Base-by-base conservation (phyloP, 2,329 filamentous ascomycete species). In the Aspergillus sp. region DNA sequence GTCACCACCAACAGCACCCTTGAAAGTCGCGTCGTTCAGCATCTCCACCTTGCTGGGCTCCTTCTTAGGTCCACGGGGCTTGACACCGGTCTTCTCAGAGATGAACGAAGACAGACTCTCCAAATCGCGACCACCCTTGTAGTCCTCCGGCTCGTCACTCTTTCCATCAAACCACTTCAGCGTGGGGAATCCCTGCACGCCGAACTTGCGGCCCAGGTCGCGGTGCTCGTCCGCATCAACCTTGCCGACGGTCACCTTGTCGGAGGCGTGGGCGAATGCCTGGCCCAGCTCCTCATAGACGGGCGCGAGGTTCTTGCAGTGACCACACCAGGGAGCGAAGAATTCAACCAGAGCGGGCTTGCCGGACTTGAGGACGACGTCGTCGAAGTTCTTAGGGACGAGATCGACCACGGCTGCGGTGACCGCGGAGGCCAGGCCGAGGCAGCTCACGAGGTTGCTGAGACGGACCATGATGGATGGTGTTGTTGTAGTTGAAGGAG, bases 81-180 rank as follows among this genome's bases (percentile, higher is more conserved):
- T 92, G 62, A 93, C 78, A 55, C 92, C 91, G 8, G 91, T 93
- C 87, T 98, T 96, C 72, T 96, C 89, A 5, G 84, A 84, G 63
- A 99, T 87, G 78, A 95, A 99, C 51, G 84, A 83, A 56, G 83
- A 84, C 79, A 99, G 81, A 76, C 89, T 91, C 70, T 98, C 95
- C 25, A 99, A 76, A 76, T 97, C 94, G 59, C 95, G 87, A 32
- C 91, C 92, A 62, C 91, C 89, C 62, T 86, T 90, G 82, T 98
- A 99, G 63, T 97, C 92, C 65, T 85, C 81, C 0, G 94, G 93
- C 72, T 86, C 89, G 62, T 92, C 88, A 75, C 89, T 94, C 85
- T 96, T 96, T 69, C 95, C 95, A 78, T 98, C 93, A 72, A 99
- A 99, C 85, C 87, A 99, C 81, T 99, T 99, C 72, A 99, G 81